Percentiles rank a stretch among this genome's conserved stretches.
Evolutionary conservation across 2,329 filamentous ascomycete genomes (phyloP).

Genomic region (Fusarium sp.): DNA sequence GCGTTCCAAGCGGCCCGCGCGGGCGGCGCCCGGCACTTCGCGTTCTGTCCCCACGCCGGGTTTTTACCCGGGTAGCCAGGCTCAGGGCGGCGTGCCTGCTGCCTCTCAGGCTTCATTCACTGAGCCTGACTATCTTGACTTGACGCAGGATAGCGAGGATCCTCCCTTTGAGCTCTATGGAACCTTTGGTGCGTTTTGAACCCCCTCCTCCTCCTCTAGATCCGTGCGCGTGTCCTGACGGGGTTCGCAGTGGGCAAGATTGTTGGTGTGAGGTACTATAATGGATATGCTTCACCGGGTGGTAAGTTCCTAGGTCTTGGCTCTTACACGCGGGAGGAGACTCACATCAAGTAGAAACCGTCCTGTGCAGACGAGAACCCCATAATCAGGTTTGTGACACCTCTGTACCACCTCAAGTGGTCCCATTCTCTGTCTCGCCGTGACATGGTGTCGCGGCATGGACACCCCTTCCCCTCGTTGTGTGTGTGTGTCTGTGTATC

Average conservation of each 20-base stretch:
- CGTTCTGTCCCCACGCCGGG: background rate
- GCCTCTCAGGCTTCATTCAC: conserved; percentile 24
- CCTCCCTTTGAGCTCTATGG: conserved; percentile 58
- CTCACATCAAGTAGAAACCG: conserved; percentile 54
- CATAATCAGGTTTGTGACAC: conserved; percentile 59
- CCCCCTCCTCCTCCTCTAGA: background rate
- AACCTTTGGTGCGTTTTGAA: conserved; percentile 50
- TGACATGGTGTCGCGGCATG: background rate
- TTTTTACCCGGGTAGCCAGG: conserved; percentile 22
- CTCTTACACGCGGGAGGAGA: background rate
- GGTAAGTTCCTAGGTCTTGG: conserved; percentile 41
- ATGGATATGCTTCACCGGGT: conserved; percentile 66
- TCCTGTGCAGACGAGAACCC: conserved; percentile 70
- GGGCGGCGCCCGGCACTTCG: conserved; percentile 12
- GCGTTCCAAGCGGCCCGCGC: conserved; percentile 42
- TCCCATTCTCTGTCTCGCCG: conserved; percentile 10
- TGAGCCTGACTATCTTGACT: conserved; percentile 53
- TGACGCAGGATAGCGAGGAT: conserved; percentile 55
- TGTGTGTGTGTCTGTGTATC: background rate
- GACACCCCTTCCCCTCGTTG: background rate
- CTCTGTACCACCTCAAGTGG: conserved; percentile 24
- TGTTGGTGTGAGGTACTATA: conserved; percentile 66
- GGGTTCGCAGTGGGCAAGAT: conserved; percentile 54
- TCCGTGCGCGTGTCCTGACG: conserved; percentile 16
- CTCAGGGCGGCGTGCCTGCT: conserved; percentile 22